Conservation (phyloP, 352 stramenopile genomes). For the Poterioochromonas sp. region DNA sequence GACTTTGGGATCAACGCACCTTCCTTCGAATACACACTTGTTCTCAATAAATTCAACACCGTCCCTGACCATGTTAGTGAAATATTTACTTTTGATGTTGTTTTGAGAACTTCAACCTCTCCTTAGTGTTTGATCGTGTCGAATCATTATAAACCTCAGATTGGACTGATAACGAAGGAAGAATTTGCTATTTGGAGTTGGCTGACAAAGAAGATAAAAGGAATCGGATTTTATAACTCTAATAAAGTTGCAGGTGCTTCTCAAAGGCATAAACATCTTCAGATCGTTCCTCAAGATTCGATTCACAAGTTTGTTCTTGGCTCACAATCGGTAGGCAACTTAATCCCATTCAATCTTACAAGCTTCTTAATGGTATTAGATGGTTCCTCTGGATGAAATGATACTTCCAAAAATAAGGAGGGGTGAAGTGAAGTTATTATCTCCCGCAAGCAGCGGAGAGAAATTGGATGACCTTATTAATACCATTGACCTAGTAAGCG, state of each 20-base stretch:
- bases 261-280: constrained; percentile 18
- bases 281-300: neutral
- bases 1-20: too few species aligned
- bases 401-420: too few species aligned
- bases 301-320: too few species aligned
- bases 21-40: constrained; percentile 6
- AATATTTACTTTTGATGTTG: neutral
- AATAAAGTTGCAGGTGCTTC: constrained; percentile 5
- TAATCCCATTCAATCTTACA: too few species aligned
- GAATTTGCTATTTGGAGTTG: neutral
- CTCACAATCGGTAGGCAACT: too few species aligned
- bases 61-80: constrained; percentile 2
- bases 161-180: neutral
- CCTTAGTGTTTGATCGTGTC: neutral
- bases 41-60: constrained; percentile 23
- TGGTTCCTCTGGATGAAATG: too few species aligned
- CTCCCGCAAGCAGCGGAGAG: too few species aligned
- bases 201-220: neutral
- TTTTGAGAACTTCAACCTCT: neutral
- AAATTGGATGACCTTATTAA: too few species aligned
- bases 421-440: too few species aligned
- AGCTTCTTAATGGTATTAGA: too few species aligned
- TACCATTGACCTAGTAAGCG: too few species aligned
- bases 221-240: constrained; percentile 18
- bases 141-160: neutral